Percentiles rank a stretch among this genome's conserved stretches.
phyloP scores from a whole-genome alignment of 257 asterid genomes.

The Linaria vulgaris region DNA sequence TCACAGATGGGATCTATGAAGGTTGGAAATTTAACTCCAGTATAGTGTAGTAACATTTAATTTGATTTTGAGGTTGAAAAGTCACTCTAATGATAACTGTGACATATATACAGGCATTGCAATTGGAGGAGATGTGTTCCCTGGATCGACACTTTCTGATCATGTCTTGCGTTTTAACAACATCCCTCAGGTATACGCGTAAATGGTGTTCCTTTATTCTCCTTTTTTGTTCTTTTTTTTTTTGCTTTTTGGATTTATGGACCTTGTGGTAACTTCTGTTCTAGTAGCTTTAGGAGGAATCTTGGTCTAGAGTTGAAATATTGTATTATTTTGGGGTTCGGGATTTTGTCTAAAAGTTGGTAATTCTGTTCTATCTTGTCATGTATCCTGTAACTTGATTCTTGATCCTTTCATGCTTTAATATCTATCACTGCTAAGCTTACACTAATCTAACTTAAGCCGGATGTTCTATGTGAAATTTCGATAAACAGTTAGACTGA shows the following conservation, averaged over 20 bases:
- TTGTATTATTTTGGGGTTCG: not conserved
- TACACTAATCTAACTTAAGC: slow-evolving; percentile 1
- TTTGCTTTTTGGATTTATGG: no score
- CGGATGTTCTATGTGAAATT: slow-evolving; percentile 1
- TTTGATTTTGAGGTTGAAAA: slow-evolving; percentile 16
- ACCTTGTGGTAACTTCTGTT: not conserved
- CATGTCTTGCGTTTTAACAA: slow-evolving; percentile 97
- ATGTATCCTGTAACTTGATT: slow-evolving; percentile 5
- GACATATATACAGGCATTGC: slow-evolving; percentile 71
- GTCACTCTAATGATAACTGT: slow-evolving; percentile 18
- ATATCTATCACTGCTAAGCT: slow-evolving; percentile 8
- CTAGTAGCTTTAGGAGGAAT: slow-evolving; percentile 9
- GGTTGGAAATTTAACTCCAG: slow-evolving; percentile 44
- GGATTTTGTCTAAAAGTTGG: not conserved
- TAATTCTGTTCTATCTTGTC: not conserved
- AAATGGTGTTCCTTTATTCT: not conserved
- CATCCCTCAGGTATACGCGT: slow-evolving; percentile 77
- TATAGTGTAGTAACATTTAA: slow-evolving; percentile 9
- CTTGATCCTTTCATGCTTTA: not conserved
- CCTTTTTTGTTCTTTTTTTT: not conserved
- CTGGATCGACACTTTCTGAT: slow-evolving; percentile 98
- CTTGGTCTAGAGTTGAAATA: not conserved
- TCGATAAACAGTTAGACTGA: not conserved
- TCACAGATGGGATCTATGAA: slow-evolving; percentile 96
- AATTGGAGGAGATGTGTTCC: slow-evolving; percentile 99